Base-by-base conservation (phyloP, 805 yeast species). In the Candida railenensis region DNA sequence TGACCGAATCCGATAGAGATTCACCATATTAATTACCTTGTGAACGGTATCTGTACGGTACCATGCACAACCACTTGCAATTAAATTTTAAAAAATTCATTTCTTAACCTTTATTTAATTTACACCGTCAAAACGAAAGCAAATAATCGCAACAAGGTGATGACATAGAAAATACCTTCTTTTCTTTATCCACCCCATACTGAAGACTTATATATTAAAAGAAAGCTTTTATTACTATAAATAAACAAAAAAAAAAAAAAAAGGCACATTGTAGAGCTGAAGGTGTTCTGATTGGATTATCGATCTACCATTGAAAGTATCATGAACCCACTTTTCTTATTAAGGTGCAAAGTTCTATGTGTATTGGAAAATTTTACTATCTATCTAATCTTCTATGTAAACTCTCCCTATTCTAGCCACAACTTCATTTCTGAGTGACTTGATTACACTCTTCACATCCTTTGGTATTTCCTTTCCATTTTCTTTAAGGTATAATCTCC, bases 391-490 rank as follows among this genome's bases (percentile, higher is more conserved):
- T 34, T 53, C 59, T 16, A 68, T 61, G 58, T 67, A 72, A 1
- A 67, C 73, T 46, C 55, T 51, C 11, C 69, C 75, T 15, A 69
- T 59, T 49, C 62, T 65, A 30, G 60, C 56, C 16, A 61, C 62
- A 3, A 73, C 62, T 43, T 58, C 61, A 44, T 63, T 61, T 44
- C 77, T 56, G 22, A 73, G 54, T 2, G 48, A 46, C 42, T 54
- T 56, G 7, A 65, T 43, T 37, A 72, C 55, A 18, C 48, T 57
- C 9, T 54, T 50, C 2, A 68, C 61, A 20, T 56, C 50, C 3
- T 45, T 34, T 3, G 76, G 76, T 1, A 65, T 47, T 4, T 44
- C 43, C 4, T 46, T 37, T 0, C 51, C 51, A 4, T 45, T 48
- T 4, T 53, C 40, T 22, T 52, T 48, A 46, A 66, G 46, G 22